Percentiles rank a stretch among this genome's conserved stretches.
phyloP scores from a whole-genome alignment of 495 filamentous ascomycete genomes.

The Lepidopterella palustris region DNA sequence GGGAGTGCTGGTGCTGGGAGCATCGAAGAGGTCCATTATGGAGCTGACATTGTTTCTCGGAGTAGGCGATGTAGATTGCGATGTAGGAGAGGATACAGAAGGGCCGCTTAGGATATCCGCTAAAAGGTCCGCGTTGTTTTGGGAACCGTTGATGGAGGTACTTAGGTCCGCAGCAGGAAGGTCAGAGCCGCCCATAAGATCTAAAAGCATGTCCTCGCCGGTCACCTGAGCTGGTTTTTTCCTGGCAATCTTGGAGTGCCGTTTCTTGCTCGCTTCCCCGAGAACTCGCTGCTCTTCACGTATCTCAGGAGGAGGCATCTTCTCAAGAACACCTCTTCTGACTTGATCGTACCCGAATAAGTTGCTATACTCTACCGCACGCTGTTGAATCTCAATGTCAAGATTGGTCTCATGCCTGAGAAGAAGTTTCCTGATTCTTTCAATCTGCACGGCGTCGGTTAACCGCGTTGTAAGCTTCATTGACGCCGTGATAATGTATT shows the following conservation, averaged over 20 bases:
- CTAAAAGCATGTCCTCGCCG: conserved; percentile 85
- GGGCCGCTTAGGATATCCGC: conserved; percentile 72
- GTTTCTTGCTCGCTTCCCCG: conserved; percentile 79
- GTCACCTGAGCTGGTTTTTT: conserved; percentile 69
- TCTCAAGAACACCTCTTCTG: conserved; percentile 82
- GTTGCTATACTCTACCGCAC: conserved; percentile 90
- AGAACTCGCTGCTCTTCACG: conserved; percentile 86
- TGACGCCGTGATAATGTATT: conserved; percentile 91
- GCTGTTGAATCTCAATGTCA: conserved; percentile 92
- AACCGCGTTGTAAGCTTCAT: conserved; percentile 94
- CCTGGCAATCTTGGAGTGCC: conserved; percentile 60
- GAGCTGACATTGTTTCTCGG: conserved; percentile 57
- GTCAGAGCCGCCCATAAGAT: conserved; percentile 82
- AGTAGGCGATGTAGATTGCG: conserved; percentile 48
- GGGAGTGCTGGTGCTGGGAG: conserved; percentile 28
- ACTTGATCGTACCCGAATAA: conserved; percentile 85
- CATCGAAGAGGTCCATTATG: conserved; percentile 83
- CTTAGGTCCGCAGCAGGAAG: conserved; percentile 47
- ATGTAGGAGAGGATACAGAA: conserved; percentile 42
- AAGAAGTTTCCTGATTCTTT: conserved; percentile 73
- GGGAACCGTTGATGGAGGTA: conserved; percentile 53
- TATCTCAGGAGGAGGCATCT: conserved; percentile 96
- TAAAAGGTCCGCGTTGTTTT: conserved; percentile 72
- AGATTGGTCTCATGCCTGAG: conserved; percentile 69
- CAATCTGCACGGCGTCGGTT: conserved; percentile 72